These are phyloP conservation scores for Quercus agrifolia DNA, from an alignment of 306 rosid species.

Conservation along the genomic window DNA sequence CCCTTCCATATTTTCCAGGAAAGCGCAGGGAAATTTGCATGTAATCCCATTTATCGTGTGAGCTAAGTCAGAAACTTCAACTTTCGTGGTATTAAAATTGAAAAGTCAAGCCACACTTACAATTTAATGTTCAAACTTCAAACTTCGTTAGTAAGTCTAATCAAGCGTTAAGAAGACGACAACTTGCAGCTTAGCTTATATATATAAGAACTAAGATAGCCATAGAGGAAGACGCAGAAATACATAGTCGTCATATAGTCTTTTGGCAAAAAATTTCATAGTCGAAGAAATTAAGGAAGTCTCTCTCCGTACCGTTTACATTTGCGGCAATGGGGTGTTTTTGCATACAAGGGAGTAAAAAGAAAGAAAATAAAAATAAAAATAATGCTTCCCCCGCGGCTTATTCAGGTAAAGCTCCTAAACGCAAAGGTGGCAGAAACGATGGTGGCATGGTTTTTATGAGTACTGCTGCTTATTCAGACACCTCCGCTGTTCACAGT, in stretches of 20 bases:
- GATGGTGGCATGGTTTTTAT: not conserved
- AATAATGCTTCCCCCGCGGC: not conserved
- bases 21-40: too few relatives aligned
- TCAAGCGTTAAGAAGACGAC: too few relatives aligned
- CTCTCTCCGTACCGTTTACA: not conserved
- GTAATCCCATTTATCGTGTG: too few relatives aligned
- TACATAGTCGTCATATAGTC: not conserved
- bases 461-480: not conserved
- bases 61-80: too few relatives aligned
- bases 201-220: not conserved
- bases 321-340: not conserved
- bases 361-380: not conserved
- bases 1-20: too few relatives aligned
- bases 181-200: too few relatives aligned
- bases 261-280: not conserved
- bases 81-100: too few relatives aligned
- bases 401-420: not conserved
- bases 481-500: not conserved
- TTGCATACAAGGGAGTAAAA: not conserved
- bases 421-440: not conserved
- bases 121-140: too few relatives aligned
- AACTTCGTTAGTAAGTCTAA: too few relatives aligned
- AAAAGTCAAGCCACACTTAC: too few relatives aligned
- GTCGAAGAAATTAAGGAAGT: not conserved
- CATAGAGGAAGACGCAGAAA: not conserved